phyloP scores from a whole-genome alignment of 345 rosid species.

The Syzygium grande region DNA sequence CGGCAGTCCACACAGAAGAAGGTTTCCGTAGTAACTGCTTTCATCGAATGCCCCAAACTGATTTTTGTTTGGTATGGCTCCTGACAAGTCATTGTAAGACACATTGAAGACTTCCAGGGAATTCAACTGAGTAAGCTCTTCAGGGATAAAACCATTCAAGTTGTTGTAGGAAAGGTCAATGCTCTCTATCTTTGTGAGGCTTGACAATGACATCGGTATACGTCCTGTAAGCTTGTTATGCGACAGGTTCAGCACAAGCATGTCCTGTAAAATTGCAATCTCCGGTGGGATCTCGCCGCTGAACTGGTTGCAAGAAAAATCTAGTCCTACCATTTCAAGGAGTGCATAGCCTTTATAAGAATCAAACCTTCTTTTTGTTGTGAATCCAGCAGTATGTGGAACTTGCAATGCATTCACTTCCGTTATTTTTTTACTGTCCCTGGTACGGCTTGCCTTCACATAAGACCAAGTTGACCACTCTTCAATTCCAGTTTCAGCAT shows the following conservation, averaged over 20 bases:
- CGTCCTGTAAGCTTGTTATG: fast-evolving
- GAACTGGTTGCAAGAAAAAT: neutral
- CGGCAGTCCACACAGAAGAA: neutral
- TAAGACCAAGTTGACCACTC: fast-evolving
- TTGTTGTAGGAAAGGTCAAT: neutral
- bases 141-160: neutral
- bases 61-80: neutral
- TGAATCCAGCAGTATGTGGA: neutral
- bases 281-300: fast-evolving
- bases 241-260: fast-evolving
- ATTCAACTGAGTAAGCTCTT: neutral
- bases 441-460: neutral
- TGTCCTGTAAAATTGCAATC: neutral
- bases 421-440: too few relatives aligned
- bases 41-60: neutral
- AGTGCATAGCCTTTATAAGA: neutral
- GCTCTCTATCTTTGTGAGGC: neutral
- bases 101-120: fast-evolving
- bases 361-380: neutral
- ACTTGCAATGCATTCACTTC: fast-evolving
- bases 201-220: neutral
- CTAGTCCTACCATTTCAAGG: fast-evolving
- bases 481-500: fast-evolving
- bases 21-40: neutral
- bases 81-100: neutral